Conservation (phyloP, 768 basidiomycete species). For the Panus rudis region DNA sequence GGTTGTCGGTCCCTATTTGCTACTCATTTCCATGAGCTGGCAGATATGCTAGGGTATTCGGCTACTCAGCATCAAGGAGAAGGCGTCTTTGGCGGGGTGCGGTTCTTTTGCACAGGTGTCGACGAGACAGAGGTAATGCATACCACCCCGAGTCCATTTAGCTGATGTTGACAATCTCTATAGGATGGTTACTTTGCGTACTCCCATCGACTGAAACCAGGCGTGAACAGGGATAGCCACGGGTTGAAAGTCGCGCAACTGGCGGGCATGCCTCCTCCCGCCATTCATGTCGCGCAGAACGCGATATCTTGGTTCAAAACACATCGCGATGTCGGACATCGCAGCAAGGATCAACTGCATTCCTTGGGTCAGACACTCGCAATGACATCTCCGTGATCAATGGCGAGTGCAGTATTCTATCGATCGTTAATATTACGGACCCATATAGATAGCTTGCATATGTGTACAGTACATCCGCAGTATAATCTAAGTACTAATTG, state of each 20-base stretch:
- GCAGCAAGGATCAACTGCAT: conserved; percentile 9
- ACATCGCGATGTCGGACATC: neutral
- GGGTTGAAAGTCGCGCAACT: conserved; percentile 85
- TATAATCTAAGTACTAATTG: conserved; percentile 9
- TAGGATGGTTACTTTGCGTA: conserved; percentile 80
- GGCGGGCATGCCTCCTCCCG: conserved; percentile 71
- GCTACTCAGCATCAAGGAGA: conserved; percentile 33
- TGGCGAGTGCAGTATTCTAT: too few relatives aligned
- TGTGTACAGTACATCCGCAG: conserved; percentile 2
- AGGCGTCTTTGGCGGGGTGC: conserved; percentile 52
- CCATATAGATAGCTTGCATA: conserved; percentile 4
- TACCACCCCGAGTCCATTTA: neutral
- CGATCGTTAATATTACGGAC: conserved; percentile 1
- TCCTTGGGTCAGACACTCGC: conserved; percentile 12
- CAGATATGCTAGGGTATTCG: conserved; percentile 69
- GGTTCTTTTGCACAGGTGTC: conserved; percentile 87
- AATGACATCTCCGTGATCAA: too few relatives aligned
- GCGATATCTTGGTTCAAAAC: conserved; percentile 38
- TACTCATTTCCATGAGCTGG: conserved; percentile 96
- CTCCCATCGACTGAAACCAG: conserved; percentile 71
- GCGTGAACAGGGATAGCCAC: conserved; percentile 87
- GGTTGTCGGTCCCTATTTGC: conserved; percentile 86
- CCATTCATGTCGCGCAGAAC: conserved; percentile 52
- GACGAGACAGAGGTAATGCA: conserved; percentile 63
- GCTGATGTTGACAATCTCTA: neutral